Conservation (phyloP, 2,329 filamentous ascomycete genomes). For the Colletotrichum tamarilloi region DNA sequence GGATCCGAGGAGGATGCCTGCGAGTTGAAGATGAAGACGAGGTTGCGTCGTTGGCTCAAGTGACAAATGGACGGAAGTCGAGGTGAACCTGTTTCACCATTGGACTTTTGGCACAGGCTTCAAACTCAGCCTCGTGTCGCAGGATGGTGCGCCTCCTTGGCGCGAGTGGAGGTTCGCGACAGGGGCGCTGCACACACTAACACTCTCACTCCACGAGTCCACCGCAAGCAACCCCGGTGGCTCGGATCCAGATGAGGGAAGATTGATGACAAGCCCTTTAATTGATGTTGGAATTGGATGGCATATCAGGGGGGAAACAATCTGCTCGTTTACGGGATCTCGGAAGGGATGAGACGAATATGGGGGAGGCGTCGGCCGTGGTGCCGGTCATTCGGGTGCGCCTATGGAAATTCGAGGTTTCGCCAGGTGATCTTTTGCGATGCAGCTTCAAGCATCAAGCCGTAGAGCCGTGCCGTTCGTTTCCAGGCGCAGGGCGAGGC, state of each 20-base stretch:
- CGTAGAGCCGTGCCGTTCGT: conserved; percentile 13
- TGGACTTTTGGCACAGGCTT: conserved; percentile 33
- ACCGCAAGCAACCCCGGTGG: not conserved
- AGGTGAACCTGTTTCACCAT: conserved; percentile 37
- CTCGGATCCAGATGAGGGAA: conserved; percentile 1
- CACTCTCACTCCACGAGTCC: no score
- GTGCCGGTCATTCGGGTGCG: conserved; percentile 2
- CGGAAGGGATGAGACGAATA: conserved; percentile 13
- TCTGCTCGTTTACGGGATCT: not conserved
- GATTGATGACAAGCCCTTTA: conserved; percentile 11
- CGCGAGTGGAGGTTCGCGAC: not conserved
- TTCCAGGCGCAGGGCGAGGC: not conserved
- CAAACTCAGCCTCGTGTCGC: conserved; percentile 35
- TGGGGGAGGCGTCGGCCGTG: conserved; percentile 11
- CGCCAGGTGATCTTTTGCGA: conserved; percentile 17
- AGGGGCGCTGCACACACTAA: not conserved
- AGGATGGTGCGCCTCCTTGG: conserved; percentile 27
- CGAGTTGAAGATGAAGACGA: not conserved
- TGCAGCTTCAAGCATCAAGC: not conserved
- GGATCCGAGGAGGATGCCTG: conserved; percentile 20
- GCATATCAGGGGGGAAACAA: not conserved
- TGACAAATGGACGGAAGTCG: conserved; percentile 29
- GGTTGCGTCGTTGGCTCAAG: not conserved
- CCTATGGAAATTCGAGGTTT: conserved; percentile 7
- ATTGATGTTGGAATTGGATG: not conserved